These are phyloP conservation scores for Bipolaris zeicola DNA, from an alignment of 2,329 filamentous ascomycete genomes.

Conservation along the genomic window DNA sequence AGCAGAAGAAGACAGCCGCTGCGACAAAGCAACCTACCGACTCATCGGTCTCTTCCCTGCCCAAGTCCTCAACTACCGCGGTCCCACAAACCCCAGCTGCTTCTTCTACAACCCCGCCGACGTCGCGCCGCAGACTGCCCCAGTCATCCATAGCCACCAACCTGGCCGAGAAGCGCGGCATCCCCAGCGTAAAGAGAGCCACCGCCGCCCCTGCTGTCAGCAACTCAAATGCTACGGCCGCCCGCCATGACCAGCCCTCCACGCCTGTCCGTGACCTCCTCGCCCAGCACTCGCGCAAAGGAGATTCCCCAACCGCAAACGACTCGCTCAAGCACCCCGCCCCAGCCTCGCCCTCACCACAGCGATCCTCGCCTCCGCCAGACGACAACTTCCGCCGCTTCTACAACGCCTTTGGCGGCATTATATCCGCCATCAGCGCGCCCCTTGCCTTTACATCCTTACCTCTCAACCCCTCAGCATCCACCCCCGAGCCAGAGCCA, in stretches of 20 bases:
- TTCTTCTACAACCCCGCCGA: constrained; percentile 37
- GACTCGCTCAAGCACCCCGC: constrained; percentile 23
- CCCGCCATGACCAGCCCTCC: constrained; percentile 34
- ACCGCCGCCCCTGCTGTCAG: constrained; percentile 75
- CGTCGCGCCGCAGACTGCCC: constrained; percentile 56
- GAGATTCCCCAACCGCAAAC: constrained; percentile 25
- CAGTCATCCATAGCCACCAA: constrained; percentile 89
- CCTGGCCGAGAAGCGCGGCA: constrained; percentile 82
- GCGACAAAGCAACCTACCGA: constrained; percentile 19
- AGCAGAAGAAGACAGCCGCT: constrained; percentile 29
- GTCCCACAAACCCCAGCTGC: constrained; percentile 39
- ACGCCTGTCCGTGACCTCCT: constrained; percentile 43
- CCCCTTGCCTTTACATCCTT: constrained; percentile 92
- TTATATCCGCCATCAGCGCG: constrained; percentile 87
- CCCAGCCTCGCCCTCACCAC: constrained; percentile 8
- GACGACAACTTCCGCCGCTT: constrained; percentile 89
- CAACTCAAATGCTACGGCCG: constrained; percentile 73
- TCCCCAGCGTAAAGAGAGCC: constrained; percentile 62
- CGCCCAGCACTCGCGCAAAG: constrained; percentile 38
- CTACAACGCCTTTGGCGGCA: constrained; percentile 86
- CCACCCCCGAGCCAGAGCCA: constrained; percentile 36
- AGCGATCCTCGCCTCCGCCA: constrained; percentile 33
- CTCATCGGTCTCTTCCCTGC: constrained; percentile 17
- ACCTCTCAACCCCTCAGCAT: constrained; percentile 61
- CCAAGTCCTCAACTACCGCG: constrained; percentile 29